A percentile compares a stretch with the other conserved stretches of the same genome.
Evolutionary conservation across 140 eudicot species (phyloP).

Genomic region (Flaveria floridana): DNA sequence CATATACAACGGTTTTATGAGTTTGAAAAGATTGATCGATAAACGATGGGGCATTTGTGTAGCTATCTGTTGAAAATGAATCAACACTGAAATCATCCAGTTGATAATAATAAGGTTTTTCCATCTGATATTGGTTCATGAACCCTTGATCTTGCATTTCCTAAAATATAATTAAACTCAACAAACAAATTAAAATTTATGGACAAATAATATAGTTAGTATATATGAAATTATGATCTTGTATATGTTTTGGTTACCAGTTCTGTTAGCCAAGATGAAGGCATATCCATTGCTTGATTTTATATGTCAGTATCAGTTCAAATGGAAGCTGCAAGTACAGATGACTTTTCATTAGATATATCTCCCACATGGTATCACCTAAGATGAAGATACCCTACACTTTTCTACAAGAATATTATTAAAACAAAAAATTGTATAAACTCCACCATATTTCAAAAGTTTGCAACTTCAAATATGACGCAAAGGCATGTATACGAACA

Average conservation of each 20-base stretch:
- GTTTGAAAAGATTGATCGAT: slow-evolving; percentile 40
- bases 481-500: too few species aligned
- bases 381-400: slow-evolving; percentile 4
- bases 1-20: slow-evolving; percentile 2
- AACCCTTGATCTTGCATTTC: slow-evolving; percentile 45
- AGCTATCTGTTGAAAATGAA: slow-evolving; percentile 41
- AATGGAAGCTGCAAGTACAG: slow-evolving; percentile 18
- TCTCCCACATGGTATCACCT: background rate
- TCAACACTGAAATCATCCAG: slow-evolving; percentile 42
- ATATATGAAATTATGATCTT: background rate
- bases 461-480: background rate
- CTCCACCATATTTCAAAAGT: background rate
- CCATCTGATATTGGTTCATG: slow-evolving; percentile 41
- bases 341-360: slow-evolving; percentile 16
- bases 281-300: slow-evolving; percentile 32
- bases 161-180: slow-evolving; percentile 25
- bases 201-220: background rate
- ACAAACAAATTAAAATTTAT: background rate
- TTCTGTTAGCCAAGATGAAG: slow-evolving; percentile 38
- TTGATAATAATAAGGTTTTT: slow-evolving; percentile 27
- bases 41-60: slow-evolving; percentile 35
- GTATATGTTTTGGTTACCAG: slow-evolving; percentile 14
- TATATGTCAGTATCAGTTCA: background rate
- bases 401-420: too few species aligned
- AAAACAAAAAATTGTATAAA: too few species aligned